A percentile compares a stretch with the other conserved stretches of the same genome.
phyloP scores from a whole-genome alignment of 495 filamentous ascomycete species.

The Hyaloscypha variabilis region DNA sequence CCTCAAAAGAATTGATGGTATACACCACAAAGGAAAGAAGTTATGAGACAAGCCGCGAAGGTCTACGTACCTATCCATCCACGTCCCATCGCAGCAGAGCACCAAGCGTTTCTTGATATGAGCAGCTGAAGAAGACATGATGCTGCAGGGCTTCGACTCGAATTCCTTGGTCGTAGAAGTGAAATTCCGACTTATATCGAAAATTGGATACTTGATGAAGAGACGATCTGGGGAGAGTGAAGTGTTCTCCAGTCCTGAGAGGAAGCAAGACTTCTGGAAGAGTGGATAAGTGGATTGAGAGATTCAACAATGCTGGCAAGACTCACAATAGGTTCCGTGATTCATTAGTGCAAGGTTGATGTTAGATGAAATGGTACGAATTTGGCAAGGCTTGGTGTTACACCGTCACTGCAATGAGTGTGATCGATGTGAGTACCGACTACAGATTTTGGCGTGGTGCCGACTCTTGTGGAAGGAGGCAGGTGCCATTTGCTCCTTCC shows the following conservation, averaged over 20 bases:
- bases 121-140: constrained; percentile 1
- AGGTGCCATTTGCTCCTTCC: constrained; percentile 5
- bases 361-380: not conserved
- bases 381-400: not conserved
- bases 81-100: constrained; percentile 31
- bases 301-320: not conserved
- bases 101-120: constrained; percentile 23
- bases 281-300: not conserved
- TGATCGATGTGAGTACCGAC: not conserved
- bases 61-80: constrained; percentile 25
- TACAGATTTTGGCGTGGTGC: not conserved
- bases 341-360: not conserved
- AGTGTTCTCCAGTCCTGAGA: not conserved
- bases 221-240: not conserved
- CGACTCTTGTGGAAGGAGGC: constrained; percentile 3
- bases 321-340: not conserved
- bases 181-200: not conserved
- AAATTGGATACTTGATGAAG: not conserved
- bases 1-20: not conserved
- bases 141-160: not conserved
- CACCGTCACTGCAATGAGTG: too few relatives aligned
- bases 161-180: not conserved
- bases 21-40: not conserved
- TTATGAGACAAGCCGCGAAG: not conserved
- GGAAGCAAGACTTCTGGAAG: not conserved